Evolutionary conservation across 371 early-diverging fungal species (phyloP).

Genomic region (Parasitella parasitica): DNA sequence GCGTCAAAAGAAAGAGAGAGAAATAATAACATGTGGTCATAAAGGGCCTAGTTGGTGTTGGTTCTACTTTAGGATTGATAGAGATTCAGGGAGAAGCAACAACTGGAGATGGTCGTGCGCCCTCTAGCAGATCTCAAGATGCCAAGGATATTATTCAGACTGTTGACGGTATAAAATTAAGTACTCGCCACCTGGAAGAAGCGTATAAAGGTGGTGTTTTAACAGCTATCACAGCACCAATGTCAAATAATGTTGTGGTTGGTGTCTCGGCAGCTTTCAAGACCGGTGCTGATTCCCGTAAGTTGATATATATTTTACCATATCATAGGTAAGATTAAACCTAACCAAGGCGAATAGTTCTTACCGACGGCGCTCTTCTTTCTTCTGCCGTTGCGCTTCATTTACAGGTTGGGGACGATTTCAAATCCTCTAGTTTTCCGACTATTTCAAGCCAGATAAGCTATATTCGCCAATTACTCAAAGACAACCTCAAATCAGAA

Average conservation of each 20-base stretch:
- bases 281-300: slow-evolving; percentile 45
- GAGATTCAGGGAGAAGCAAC: slow-evolving; percentile 52
- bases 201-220: slow-evolving; percentile 62
- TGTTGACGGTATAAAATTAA: slow-evolving; percentile 57
- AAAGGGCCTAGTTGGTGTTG: slow-evolving; percentile 41
- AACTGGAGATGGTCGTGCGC: slow-evolving; percentile 51
- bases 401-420: slow-evolving; percentile 52
- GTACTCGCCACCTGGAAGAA: slow-evolving; percentile 51
- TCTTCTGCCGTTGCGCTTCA: slow-evolving; percentile 61
- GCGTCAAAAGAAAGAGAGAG: neutral
- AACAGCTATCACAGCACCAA: slow-evolving; percentile 50
- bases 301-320: neutral
- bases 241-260: slow-evolving; percentile 34
- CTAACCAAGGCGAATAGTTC: neutral
- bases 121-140: slow-evolving; percentile 16
- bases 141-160: slow-evolving; percentile 37
- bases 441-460: slow-evolving; percentile 68
- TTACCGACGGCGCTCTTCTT: slow-evolving; percentile 27
- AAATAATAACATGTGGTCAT: neutral
- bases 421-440: slow-evolving; percentile 48
- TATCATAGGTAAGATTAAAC: neutral
- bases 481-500: slow-evolving; percentile 18
- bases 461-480: slow-evolving; percentile 55
- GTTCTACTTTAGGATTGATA: slow-evolving; percentile 49
- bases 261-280: slow-evolving; percentile 55